Conservation (phyloP, 305 asterid genomes). For the Fraxinus albicans region DNA sequence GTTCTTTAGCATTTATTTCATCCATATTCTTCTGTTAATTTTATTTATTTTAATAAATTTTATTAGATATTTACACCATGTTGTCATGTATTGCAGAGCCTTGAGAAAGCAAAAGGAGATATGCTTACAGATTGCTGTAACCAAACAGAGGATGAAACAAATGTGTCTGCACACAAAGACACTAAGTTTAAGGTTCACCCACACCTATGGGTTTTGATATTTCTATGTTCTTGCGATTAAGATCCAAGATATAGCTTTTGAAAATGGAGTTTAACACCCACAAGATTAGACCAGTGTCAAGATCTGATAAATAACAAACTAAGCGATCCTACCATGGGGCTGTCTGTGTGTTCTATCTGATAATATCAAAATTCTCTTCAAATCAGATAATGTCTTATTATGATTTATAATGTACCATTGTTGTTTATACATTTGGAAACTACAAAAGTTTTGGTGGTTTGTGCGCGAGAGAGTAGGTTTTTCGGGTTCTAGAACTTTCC, state of each 20-base stretch:
- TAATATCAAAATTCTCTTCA: constrained; percentile 4
- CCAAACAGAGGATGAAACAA: constrained; percentile 34
- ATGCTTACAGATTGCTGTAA: constrained; percentile 32
- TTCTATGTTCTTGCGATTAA: constrained; percentile 11
- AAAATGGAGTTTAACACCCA: not conserved
- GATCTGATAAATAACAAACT: not conserved
- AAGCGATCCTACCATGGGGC: not conserved
- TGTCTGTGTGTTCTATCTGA: not conserved
- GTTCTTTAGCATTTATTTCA: not conserved
- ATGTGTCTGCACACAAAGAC: constrained; percentile 30
- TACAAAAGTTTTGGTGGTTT: constrained; percentile 4
- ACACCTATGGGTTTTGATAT: constrained; percentile 15
- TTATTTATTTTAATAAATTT: not conserved
- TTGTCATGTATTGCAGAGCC: constrained; percentile 40
- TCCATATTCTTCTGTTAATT: not conserved
- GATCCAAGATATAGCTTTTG: constrained; percentile 6
- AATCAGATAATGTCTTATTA: not conserved
- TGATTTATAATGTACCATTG: not conserved
- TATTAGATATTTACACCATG: constrained; percentile 10
- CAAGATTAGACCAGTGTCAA: not conserved
- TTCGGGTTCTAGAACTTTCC: constrained; percentile 2
- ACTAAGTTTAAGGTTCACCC: constrained; percentile 62
- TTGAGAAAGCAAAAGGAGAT: constrained; percentile 36
- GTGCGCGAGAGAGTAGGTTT: not conserved
- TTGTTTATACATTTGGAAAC: constrained; percentile 1